A percentile compares a stretch with the other conserved stretches of the same genome.
Conservation (phyloP, 2,329 filamentous ascomycete genomes). For the Fusarium chuoi region DNA sequence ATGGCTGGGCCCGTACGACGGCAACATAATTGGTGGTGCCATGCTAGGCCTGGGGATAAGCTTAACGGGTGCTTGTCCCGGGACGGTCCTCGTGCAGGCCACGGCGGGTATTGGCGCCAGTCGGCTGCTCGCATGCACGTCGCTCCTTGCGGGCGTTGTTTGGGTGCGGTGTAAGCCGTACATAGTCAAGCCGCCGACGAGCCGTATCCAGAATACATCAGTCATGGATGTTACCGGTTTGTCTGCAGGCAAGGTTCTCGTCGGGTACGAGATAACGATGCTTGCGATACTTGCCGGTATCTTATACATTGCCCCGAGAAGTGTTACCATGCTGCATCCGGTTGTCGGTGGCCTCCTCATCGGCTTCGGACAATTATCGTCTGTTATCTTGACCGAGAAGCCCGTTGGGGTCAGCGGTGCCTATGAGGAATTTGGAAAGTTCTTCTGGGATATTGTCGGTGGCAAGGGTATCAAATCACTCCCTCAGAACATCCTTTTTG, state of each 20-base stretch:
- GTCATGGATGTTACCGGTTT: conserved; percentile 5
- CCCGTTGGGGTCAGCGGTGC: conserved; percentile 8
- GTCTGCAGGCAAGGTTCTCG: conserved; percentile 5
- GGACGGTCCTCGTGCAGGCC: conserved; percentile 20
- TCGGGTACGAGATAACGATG: conserved; percentile 3
- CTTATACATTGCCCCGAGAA: background rate
- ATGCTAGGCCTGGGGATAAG: conserved; percentile 26
- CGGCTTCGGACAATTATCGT: background rate
- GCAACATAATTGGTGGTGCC: conserved; percentile 13
- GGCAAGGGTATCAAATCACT: background rate
- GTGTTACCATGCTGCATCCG: conserved; percentile 5
- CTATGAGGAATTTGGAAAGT: conserved; percentile 4
- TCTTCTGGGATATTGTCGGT: background rate
- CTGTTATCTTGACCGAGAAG: conserved; percentile 1
- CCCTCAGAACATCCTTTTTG: conserved; percentile 4
- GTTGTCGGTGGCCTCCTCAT: conserved; percentile 19
- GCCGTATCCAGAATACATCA: background rate
- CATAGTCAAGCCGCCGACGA: background rate
- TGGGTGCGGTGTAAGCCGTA: conserved; percentile 6
- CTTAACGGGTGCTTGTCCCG: conserved; percentile 23
- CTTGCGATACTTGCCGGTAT: conserved; percentile 1
- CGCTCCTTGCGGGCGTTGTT: background rate
- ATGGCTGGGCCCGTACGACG: conserved; percentile 12
- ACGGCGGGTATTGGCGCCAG: conserved; percentile 4
- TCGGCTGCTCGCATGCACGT: conserved; percentile 4